Evolutionary conservation across 2,329 filamentous ascomycete species (phyloP), one percentile per base, ranked within the genome.

Genomic region (Fusarium agapanthi): DNA sequence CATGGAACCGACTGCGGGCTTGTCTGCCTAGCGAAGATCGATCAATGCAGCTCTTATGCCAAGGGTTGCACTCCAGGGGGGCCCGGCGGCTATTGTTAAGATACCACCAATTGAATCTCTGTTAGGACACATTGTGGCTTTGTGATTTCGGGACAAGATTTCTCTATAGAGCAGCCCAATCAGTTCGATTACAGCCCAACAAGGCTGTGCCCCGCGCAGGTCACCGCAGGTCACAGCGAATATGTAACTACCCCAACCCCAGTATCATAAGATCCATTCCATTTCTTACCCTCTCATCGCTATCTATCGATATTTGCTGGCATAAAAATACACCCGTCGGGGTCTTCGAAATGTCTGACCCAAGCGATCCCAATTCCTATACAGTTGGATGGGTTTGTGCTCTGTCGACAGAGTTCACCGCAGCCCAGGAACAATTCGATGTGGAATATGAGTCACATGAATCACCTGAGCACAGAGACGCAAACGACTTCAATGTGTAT

Each of bases 381-480:
- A 50, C 47, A 0, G 28, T 50, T 0, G 47, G 47, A 0, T 50
- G 47, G 47, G 28, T 50, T 4, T 50, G 47, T 34, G 47, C 28
- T 4, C 7, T 50, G 6, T 32, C 47, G 1, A 50, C 47, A 24
- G 47, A 50, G 16, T 50, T 50, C 47, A 50, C 47, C 0, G 47
- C 47, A 7, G 47, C 47, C 2, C 4, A 7, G 30, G 47, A 24
- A 10, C 47, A 50, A 14, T 50, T 50, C 16, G 30, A 50, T 6
- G 2, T 18, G 2, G 28, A 50, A 34, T 50, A 20, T n/a, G 4
- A 18, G 3, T 3, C 5, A 1, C 5, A 50, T 7, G 22, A 50
- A 10, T 10, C 11, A 7, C 47, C 47, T 0, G 8, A 7, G 1
- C 11, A 10, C 8, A 32, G 11, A 14, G 28, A 32, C 0, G 0